Percentiles rank a stretch among this genome's conserved stretches.
Conservation (phyloP, 2,329 filamentous ascomycete species). For the Shiraia sp. region DNA sequence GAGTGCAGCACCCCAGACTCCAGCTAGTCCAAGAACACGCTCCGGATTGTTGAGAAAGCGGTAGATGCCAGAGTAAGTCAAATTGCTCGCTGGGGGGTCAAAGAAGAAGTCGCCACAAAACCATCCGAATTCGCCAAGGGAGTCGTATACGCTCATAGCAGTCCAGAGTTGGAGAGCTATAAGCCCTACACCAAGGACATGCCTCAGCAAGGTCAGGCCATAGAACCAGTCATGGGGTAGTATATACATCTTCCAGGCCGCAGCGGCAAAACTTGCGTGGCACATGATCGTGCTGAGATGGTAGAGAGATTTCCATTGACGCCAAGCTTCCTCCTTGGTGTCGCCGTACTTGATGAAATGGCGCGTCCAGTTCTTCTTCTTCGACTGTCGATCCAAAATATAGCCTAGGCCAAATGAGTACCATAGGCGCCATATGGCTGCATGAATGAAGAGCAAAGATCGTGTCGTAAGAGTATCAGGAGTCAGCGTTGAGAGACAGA, state of each 20-base stretch:
- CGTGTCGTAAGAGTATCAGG: conserved; percentile 78
- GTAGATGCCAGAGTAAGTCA: conserved; percentile 97
- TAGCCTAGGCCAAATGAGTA: conserved; percentile 86
- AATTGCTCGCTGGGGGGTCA: conserved; percentile 75
- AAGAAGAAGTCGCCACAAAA: conserved; percentile 99
- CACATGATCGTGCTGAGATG: conserved; percentile 91
- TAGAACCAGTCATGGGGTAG: conserved; percentile 85
- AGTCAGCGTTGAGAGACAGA: conserved; percentile 72
- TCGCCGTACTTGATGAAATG: conserved; percentile 98
- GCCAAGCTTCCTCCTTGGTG: conserved; percentile 87
- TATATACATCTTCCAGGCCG: conserved; percentile 95
- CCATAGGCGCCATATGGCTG: conserved; percentile 84
- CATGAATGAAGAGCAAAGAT: conserved; percentile 78
- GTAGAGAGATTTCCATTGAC: conserved; percentile 96
- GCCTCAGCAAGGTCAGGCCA: conserved; percentile 81
- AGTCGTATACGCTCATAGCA: conserved; percentile 89
- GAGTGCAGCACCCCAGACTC: conserved; percentile 91
- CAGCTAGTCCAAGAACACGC: conserved; percentile 87
- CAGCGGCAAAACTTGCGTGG: conserved; percentile 84
- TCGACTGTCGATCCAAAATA: conserved; percentile 83
- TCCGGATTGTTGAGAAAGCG: conserved; percentile 98
- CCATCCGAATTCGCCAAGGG: conserved; percentile 96
- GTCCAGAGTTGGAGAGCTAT: conserved; percentile 92
- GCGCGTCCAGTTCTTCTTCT: conserved; percentile 90
- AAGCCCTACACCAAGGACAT: conserved; percentile 79